Percentiles rank a stretch among this genome's conserved stretches.
These are phyloP conservation scores for Tilletiopsis washingtonensis DNA, from an alignment of 1,284 basidiomycete species.

Conservation along the genomic window DNA sequence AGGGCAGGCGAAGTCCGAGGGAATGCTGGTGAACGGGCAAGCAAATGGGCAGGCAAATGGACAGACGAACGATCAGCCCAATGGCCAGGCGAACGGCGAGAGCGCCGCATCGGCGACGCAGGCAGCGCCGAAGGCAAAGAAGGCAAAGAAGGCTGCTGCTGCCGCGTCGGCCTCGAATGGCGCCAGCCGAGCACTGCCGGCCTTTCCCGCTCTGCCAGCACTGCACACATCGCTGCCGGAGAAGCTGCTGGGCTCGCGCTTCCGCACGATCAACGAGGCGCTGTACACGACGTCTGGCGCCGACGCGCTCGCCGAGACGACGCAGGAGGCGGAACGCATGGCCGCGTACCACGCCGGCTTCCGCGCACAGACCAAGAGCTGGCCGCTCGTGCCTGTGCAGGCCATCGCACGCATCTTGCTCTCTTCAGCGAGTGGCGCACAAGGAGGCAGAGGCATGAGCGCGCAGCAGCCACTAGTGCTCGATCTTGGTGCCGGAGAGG, in stretches of 20 bases:
- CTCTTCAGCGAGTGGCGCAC: neutral
- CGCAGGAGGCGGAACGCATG: slow-evolving; percentile 29
- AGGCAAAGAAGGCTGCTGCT: neutral
- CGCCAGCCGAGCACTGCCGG: no score
- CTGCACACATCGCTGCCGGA: slow-evolving; percentile 17
- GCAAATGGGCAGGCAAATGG: no score
- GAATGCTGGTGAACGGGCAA: no score
- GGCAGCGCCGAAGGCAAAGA: neutral
- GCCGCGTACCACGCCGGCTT: slow-evolving; percentile 46
- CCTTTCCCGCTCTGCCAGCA: neutral
- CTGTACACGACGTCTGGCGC: slow-evolving; percentile 38
- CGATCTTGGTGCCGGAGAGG: slow-evolving; percentile 93
- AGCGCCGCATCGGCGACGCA: neutral
- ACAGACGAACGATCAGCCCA: neutral
- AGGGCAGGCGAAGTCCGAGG: no score
- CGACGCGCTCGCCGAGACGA: slow-evolving; percentile 33
- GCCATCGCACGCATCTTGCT: slow-evolving; percentile 26
- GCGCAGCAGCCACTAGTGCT: slow-evolving; percentile 61
- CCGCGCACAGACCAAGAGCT: slow-evolving; percentile 38
- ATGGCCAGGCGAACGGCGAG: neutral
- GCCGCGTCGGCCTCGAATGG: neutral
- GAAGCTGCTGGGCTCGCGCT: slow-evolving; percentile 42
- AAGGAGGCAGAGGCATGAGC: slow-evolving; percentile 3
- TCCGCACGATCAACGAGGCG: slow-evolving; percentile 46
- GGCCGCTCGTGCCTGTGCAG: slow-evolving; percentile 46